These are phyloP conservation scores for Paramarasmius palmivorus DNA, from an alignment of 1,284 basidiomycete genomes.

Conservation along the genomic window DNA sequence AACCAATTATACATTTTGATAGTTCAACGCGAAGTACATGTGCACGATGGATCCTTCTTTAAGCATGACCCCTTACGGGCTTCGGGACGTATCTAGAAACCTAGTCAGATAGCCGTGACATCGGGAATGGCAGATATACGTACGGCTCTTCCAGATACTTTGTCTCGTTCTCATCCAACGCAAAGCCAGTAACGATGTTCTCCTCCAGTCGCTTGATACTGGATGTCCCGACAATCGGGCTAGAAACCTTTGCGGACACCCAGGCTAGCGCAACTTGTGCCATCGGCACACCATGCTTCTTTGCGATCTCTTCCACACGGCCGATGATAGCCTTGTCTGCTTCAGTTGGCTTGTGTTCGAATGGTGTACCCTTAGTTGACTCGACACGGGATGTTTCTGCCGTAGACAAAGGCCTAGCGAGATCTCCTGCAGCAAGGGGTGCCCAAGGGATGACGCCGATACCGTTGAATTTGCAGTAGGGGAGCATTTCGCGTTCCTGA, in stretches of 20 bases:
- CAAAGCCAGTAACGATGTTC: slow-evolving; percentile 9
- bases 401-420: slow-evolving; percentile 14
- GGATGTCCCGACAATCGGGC: slow-evolving; percentile 25
- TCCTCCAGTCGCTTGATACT: slow-evolving; percentile 13
- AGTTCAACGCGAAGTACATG: no score
- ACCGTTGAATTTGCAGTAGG: slow-evolving; percentile 28
- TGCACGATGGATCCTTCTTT: neutral
- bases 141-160: slow-evolving; percentile 18
- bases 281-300: slow-evolving; percentile 28
- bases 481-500: slow-evolving; percentile 18
- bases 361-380: slow-evolving; percentile 5
- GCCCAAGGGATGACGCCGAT: slow-evolving; percentile 20
- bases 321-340: slow-evolving; percentile 25
- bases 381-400: slow-evolving; percentile 9
- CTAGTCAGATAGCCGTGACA: neutral
- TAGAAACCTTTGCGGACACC: slow-evolving; percentile 24
- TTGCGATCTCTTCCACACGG: slow-evolving; percentile 29
- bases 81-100: neutral
- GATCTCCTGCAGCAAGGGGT: slow-evolving; percentile 16
- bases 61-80: neutral
- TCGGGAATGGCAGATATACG: neutral
- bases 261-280: slow-evolving; percentile 29
- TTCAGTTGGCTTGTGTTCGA: slow-evolving; percentile 4
- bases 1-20: no score
- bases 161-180: slow-evolving; percentile 11